Base-by-base conservation (phyloP, 352 stramenopile species). In the Globisporangium carolinianum region DNA sequence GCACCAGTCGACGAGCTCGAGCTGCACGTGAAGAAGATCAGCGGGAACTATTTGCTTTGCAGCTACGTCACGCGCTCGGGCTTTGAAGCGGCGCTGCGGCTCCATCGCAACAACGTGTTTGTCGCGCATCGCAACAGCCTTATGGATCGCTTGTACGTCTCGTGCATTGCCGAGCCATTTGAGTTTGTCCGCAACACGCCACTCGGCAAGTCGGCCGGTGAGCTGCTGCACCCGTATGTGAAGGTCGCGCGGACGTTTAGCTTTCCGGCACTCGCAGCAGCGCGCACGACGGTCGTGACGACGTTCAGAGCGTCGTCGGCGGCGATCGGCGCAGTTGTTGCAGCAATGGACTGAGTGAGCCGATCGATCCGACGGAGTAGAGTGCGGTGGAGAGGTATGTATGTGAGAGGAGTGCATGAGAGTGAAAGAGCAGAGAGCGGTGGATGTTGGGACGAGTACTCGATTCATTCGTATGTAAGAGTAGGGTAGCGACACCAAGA, bases 91-190 rank as follows among this genome's bases (percentile, higher is more conserved):
- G 51, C 63, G 32, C 53, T 92, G 45, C 80, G 80, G 4, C 66
- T 89, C 57, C 83, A 92, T 56, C 79, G 83, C 51, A 89, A 92
- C 65, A 85, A 73, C 35, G 80, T 92, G 12, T 92, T 89, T 58
- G 83, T 92, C 42, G 66, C 71, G 49, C 80, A 92, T 53, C 79
- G 83, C 45, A 76, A 75, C 52, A 92, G 79, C 59, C 53, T 89
- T 4, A 62, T 86, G 3, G 80, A 92, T 58, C 76, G 79, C 15
- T 60, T 90, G 12, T 92, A 90, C 59, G 78, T 87, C 60, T 60
- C 64, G 36, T 87, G 74, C 47, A 64, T 92, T 38, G 72, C 79
- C 24, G 72, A 86, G 67, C 83, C 80, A 53, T 72, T 90, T 51
- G 79, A 89, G 66, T 92, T 90, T 56, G 62, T 89, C 24, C 63